These are phyloP conservation scores for Blepharisma undulans DNA, from an alignment of 169 alveolate species.

Conservation along the genomic window DNA sequence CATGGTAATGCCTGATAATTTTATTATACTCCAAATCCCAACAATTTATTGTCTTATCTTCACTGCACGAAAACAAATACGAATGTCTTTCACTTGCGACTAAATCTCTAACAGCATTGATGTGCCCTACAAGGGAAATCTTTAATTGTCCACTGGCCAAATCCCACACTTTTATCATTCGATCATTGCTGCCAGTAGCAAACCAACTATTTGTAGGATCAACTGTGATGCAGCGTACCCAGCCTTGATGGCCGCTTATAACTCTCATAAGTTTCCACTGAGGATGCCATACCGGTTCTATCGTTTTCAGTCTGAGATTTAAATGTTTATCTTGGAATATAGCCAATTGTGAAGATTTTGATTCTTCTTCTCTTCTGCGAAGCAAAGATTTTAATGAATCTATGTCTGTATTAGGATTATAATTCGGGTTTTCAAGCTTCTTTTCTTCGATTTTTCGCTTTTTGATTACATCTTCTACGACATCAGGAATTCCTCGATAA, in stretches of 20 bases:
- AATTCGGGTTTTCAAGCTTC: not conserved
- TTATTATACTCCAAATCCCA: slow-evolving; percentile 99
- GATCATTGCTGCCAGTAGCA: slow-evolving; percentile 96
- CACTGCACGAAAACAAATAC: slow-evolving; percentile 97
- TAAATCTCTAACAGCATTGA: slow-evolving; percentile 93
- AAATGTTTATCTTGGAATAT: slow-evolving; percentile 11
- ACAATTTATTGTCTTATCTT: slow-evolving; percentile 96
- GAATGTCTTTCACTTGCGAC: slow-evolving; percentile 95
- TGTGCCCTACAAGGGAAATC: slow-evolving; percentile 97
- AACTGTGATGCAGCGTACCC: slow-evolving; percentile 97
- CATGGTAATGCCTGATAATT: slow-evolving; percentile 96
- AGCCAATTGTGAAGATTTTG: not conserved
- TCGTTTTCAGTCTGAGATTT: not conserved
- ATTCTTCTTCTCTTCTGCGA: not conserved
- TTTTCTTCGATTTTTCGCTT: not conserved
- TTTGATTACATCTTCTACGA: not conserved
- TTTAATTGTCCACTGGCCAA: slow-evolving; percentile 95
- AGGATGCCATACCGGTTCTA: slow-evolving; percentile 92
- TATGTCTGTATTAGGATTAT: not conserved
- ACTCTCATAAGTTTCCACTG: slow-evolving; percentile 97
- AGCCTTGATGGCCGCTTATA: slow-evolving; percentile 98
- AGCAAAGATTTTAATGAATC: not conserved
- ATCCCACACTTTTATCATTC: slow-evolving; percentile 98
- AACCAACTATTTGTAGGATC: slow-evolving; percentile 96
- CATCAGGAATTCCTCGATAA: not conserved